phyloP scores from a whole-genome alignment of 441 rosid genomes.

The Pelargonium australe region DNA sequence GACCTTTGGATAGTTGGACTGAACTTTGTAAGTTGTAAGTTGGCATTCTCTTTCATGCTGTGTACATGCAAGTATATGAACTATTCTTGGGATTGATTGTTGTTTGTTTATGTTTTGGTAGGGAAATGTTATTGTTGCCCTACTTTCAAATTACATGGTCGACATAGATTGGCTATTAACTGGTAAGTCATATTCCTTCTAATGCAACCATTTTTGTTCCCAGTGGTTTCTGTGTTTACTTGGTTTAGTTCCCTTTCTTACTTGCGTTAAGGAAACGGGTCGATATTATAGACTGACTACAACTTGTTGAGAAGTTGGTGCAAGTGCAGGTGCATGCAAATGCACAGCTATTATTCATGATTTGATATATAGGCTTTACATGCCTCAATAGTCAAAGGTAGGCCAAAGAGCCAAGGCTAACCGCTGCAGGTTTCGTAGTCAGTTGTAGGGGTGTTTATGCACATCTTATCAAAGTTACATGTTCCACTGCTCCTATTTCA shows the following conservation, averaged over 20 bases:
- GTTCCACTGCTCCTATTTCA: too few relatives aligned
- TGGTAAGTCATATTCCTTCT: slow-evolving; percentile 32
- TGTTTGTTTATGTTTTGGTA: slow-evolving; percentile 22
- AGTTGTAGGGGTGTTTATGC: too few relatives aligned
- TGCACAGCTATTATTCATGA: too few relatives aligned
- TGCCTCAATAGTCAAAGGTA: too few relatives aligned
- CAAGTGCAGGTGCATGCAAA: neutral
- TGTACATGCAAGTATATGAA: neutral
- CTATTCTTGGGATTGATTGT: neutral
- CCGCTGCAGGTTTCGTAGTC: too few relatives aligned
- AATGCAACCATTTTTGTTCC: neutral
- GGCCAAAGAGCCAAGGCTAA: too few relatives aligned
- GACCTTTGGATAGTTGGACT: neutral
- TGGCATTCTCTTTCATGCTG: neutral
- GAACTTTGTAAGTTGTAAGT: neutral
- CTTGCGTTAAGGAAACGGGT: neutral
- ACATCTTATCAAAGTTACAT: too few relatives aligned
- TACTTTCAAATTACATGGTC: slow-evolving; percentile 88
- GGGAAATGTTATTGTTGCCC: slow-evolving; percentile 69
- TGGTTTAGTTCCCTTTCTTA: neutral
- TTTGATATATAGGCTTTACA: too few relatives aligned
- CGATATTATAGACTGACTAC: neutral
- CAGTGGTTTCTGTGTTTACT: neutral
- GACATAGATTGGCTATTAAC: slow-evolving; percentile 81
- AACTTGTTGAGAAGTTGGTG: neutral